Evolutionary conservation across 768 basidiomycete genomes (phyloP).

Genomic region (Dacryopinax spathularia): DNA sequence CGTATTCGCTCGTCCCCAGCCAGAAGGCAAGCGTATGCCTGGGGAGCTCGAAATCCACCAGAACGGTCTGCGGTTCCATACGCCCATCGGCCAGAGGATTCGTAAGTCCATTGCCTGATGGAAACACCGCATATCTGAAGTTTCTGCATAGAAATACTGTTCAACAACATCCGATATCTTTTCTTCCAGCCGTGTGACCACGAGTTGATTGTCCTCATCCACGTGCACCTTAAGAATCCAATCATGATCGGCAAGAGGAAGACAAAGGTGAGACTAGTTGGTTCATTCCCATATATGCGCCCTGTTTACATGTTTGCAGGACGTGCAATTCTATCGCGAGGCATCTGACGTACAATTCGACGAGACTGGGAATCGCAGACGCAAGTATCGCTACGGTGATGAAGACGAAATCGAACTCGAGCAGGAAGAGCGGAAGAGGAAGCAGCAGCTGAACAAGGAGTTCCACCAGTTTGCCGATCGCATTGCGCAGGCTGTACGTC

Average conservation of each 20-base stretch:
- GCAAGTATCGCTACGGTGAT: constrained; percentile 91
- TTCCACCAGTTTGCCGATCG: constrained; percentile 89
- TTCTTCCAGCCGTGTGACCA: constrained; percentile 99
- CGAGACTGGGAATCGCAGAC: constrained; percentile 96
- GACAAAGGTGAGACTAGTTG: constrained; percentile 50
- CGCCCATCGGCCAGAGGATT: constrained; percentile 77
- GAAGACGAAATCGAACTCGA: constrained; percentile 99
- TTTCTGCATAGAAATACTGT: constrained; percentile 57
- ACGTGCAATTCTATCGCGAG: constrained; percentile 96
- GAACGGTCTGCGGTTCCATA: constrained; percentile 88
- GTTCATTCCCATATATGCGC: neutral
- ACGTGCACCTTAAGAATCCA: constrained; percentile 82
- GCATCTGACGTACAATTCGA: constrained; percentile 96
- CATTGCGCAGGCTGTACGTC: constrained; percentile 71
- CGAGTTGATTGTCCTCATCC: constrained; percentile 86
- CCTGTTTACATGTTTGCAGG: constrained; percentile 33
- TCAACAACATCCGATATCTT: constrained; percentile 93
- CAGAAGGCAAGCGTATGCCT: constrained; percentile 86
- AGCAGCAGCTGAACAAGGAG: constrained; percentile 81
- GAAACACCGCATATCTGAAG: neutral
- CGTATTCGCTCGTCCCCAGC: constrained; percentile 82
- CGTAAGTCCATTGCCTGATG: constrained; percentile 35
- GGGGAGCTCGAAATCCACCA: constrained; percentile 98
- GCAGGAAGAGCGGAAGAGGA: constrained; percentile 84
- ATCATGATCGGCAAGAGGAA: constrained; percentile 99